A percentile compares a stretch with the other conserved stretches of the same genome.
Evolutionary conservation across 1,284 basidiomycete genomes (phyloP).

Genomic region (Ustilago lituana): DNA sequence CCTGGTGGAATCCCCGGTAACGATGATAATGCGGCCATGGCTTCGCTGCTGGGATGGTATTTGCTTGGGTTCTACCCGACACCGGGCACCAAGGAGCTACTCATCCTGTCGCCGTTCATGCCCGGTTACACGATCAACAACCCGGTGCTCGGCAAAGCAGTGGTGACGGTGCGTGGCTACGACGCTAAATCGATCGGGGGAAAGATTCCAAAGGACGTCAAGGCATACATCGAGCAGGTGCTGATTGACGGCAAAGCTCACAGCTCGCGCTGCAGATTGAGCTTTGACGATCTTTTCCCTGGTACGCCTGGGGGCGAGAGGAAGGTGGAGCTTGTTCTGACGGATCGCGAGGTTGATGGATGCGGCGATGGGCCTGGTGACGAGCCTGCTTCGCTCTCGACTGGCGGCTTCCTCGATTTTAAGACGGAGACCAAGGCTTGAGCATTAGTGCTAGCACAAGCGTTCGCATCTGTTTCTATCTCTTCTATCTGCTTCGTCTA

Average conservation of each 20-base stretch:
- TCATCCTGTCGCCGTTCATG: constrained; percentile 57
- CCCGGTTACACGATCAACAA: constrained; percentile 56
- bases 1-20: constrained; percentile 68
- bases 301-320: constrained; percentile 21
- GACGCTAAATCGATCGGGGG: constrained; percentile 29
- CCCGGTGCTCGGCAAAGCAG: constrained; percentile 43
- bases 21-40: constrained; percentile 76
- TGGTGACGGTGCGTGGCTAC: constrained; percentile 47
- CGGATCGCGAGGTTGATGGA: constrained; percentile 28
- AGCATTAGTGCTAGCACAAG: no score
- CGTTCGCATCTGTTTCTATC: background rate
- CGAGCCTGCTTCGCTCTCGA: constrained; percentile 36
- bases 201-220: constrained; percentile 32
- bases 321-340: constrained; percentile 38
- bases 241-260: constrained; percentile 42
- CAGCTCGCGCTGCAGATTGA: constrained; percentile 38
- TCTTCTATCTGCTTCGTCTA: background rate
- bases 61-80: constrained; percentile 74
- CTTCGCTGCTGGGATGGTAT: constrained; percentile 74
- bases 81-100: constrained; percentile 66
- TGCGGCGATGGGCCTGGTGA: constrained; percentile 21
- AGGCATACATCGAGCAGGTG: constrained; percentile 36
- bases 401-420: constrained; percentile 31
- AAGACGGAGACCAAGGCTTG: constrained; percentile 3
- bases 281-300: constrained; percentile 47